These are phyloP conservation scores for Glycyrrhiza uralensis DNA, from an alignment of 306 rosid genomes.

Conservation along the genomic window DNA sequence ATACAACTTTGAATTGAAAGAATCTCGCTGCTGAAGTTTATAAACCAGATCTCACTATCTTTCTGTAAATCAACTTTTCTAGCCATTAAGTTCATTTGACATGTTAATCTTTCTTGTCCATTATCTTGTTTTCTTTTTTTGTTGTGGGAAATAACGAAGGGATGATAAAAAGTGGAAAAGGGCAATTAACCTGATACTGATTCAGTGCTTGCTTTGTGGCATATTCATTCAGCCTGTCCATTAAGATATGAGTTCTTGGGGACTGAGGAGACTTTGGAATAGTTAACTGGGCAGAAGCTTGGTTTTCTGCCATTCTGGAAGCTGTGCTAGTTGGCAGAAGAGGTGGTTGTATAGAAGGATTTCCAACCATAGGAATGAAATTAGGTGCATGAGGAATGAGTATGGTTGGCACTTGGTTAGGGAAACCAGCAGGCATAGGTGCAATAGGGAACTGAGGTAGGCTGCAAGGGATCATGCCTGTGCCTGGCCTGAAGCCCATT, in stretches of 20 bases:
- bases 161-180: too few species aligned
- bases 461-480: slow-evolving; percentile 15
- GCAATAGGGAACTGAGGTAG: slow-evolving; percentile 32
- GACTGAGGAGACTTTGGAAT: background rate
- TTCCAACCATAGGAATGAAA: slow-evolving; percentile 20
- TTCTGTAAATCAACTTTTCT: background rate
- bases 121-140: background rate
- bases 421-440: slow-evolving; percentile 35
- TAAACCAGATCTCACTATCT: background rate
- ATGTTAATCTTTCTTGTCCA: background rate
- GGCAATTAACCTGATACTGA: too few species aligned
- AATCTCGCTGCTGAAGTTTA: background rate
- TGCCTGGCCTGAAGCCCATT: slow-evolving; percentile 32
- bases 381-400: slow-evolving; percentile 31
- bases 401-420: slow-evolving; percentile 28
- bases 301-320: background rate
- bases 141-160: too few species aligned
- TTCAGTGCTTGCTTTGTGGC: too few species aligned
- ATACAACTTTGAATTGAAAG: background rate
- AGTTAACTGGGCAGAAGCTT: slow-evolving; percentile 5
- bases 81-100: background rate
- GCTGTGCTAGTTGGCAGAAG: background rate
- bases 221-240: background rate
- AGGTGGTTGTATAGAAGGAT: slow-evolving; percentile 19
- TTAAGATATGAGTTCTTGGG: background rate